Conservation (phyloP, 306 rosid genomes). For the Vigna mungo region DNA sequence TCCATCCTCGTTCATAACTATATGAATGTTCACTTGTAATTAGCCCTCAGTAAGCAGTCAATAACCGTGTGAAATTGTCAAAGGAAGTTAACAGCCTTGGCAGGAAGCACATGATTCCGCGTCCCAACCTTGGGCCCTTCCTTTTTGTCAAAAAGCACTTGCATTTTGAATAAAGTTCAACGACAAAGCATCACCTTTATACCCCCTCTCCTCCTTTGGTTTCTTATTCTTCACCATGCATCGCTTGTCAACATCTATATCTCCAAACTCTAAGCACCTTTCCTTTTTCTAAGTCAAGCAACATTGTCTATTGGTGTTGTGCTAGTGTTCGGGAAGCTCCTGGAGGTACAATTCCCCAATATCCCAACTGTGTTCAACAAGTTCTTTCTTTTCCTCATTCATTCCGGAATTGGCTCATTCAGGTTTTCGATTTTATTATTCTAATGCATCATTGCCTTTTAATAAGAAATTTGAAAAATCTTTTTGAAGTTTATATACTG, state of each 20-base stretch:
- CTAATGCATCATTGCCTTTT: not conserved
- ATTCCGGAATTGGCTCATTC: slow-evolving; percentile 1
- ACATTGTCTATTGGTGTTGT: slow-evolving; percentile 6
- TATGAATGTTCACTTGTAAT: slow-evolving; percentile 22
- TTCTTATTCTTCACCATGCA: slow-evolving; percentile 52
- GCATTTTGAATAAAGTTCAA: slow-evolving; percentile 67
- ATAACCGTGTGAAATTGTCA: slow-evolving; percentile 12
- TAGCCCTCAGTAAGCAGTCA: slow-evolving; percentile 31
- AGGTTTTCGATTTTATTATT: not conserved
- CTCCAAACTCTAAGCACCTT: slow-evolving; percentile 42
- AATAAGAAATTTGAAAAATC: not conserved
- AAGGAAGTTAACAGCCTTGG: slow-evolving; percentile 41
- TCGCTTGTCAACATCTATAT: slow-evolving; percentile 51
- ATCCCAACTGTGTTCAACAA: slow-evolving; percentile 45
- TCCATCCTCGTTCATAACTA: slow-evolving; percentile 5
- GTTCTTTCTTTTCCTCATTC: slow-evolving; percentile 36
- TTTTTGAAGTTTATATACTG: not conserved
- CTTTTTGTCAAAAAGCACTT: slow-evolving; percentile 62
- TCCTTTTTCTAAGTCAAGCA: slow-evolving; percentile 49
- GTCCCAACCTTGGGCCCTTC: slow-evolving; percentile 48
- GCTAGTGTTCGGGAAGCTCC: slow-evolving; percentile 50
- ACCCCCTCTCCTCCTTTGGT: slow-evolving; percentile 38
- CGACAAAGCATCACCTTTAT: slow-evolving; percentile 70
- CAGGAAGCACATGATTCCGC: slow-evolving; percentile 71
- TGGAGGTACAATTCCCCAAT: slow-evolving; percentile 36